Evolutionary conservation across 2,329 filamentous ascomycete genomes (phyloP), one percentile per base, ranked within the genome.

Genomic region (Gyromitra esculenta): DNA sequence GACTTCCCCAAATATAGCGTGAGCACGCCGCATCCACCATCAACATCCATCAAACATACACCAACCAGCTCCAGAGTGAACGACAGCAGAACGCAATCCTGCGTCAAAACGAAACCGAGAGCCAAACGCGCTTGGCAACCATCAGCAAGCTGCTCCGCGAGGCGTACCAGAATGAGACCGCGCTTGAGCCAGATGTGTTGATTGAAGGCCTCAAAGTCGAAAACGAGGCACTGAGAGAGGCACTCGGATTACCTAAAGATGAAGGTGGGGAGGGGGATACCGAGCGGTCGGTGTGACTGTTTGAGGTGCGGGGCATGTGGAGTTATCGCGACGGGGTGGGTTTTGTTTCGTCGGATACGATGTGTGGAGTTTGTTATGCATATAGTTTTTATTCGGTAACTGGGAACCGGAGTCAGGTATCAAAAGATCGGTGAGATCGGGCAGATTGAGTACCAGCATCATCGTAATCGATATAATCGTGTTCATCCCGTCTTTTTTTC

Each of bases 21-120:
- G 80, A 81, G 67, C 80, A 81, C 76, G 80, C 80, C 21, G 79
- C 80, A 54, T 80, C 80, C 7, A 81, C 80, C 15, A 81, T 81
- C 59, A 81, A 81, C 54, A 81, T 81, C 63, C 80, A 81, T 64
- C 79, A 80, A 54, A 80, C 80, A 48, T 81, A 81, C 52, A 80
- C 80, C 2, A 80, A 77, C 59, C 80, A 81, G 60, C 79, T 81
- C 41, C 77, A 79, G 15, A 73, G 70, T 6, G 80, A 81, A 63
- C 70, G 80, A 18, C 78, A 80, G 21, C 76, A 78, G 15, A 81
- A 81, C 50, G 79, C 80, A 8, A 70, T 78, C 2, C 77, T 81
- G 41, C 80, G 80, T 37, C 80, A 81, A 69, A 78, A 79, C 25
- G 80, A 80, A 59, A 79, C 79, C 21, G 80, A 81, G 15, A 79